Percentiles rank a stretch among this genome's conserved stretches.
phyloP scores from a whole-genome alignment of 768 basidiomycete species.

The Kwoniella botswanensis region DNA sequence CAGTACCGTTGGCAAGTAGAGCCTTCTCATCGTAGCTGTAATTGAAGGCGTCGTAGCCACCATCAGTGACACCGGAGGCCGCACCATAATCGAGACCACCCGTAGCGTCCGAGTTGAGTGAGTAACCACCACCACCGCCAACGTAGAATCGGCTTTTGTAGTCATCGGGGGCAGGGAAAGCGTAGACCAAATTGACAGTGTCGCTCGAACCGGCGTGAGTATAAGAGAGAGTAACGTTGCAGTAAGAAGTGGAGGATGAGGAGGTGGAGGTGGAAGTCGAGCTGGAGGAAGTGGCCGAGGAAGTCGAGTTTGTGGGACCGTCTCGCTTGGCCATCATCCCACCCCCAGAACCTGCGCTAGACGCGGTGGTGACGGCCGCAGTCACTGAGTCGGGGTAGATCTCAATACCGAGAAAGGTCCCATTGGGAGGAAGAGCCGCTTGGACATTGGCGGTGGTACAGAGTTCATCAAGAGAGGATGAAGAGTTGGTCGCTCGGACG shows the following conservation, averaged over 20 bases:
- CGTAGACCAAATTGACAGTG: conserved; percentile 3
- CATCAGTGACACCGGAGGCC: conserved; percentile 22
- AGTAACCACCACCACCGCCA: conserved; percentile 20
- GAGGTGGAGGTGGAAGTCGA: too few species aligned
- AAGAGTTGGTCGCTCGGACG: too few species aligned
- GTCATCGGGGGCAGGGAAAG: conserved; percentile 1
- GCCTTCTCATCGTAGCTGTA: conserved; percentile 7
- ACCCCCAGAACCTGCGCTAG: background rate
- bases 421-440: conserved; percentile 7
- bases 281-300: too few species aligned
- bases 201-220: conserved; percentile 8
- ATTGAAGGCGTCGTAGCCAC: conserved; percentile 14
- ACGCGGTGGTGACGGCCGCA: background rate
- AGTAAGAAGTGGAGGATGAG: background rate
- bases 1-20: conserved; percentile 16
- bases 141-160: conserved; percentile 12
- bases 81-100: conserved; percentile 23
- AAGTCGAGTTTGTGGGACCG: background rate
- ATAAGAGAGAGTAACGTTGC: conserved; percentile 14
- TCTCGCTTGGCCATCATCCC: background rate
- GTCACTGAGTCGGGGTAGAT: conserved; percentile 1
- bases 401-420: conserved; percentile 12
- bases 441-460: conserved; percentile 14
- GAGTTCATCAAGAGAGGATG: conserved; percentile 3
- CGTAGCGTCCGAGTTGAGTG: conserved; percentile 3